These are phyloP conservation scores for Rhodomyrtus psidioides DNA, from an alignment of 441 rosid species.

Conservation along the genomic window DNA sequence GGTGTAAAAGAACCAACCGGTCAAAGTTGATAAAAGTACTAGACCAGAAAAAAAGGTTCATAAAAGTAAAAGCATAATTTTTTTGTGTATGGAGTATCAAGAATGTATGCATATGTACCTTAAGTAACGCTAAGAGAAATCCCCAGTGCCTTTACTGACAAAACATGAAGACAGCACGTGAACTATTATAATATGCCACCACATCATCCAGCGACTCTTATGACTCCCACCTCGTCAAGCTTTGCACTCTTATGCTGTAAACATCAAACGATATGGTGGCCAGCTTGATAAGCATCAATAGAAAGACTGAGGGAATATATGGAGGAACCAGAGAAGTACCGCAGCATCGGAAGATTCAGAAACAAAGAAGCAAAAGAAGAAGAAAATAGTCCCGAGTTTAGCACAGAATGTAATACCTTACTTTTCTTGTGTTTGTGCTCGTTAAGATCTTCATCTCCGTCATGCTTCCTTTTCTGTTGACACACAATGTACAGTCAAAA, in stretches of 20 bases:
- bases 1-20: neutral
- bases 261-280: neutral
- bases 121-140: neutral
- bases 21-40: neutral
- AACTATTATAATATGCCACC: neutral
- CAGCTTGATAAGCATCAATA: neutral
- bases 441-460: constrained; percentile 1
- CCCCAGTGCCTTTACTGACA: neutral
- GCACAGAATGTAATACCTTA: neutral
- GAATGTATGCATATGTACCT: neutral
- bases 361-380: neutral
- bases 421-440: constrained; percentile 3
- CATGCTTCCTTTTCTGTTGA: neutral
- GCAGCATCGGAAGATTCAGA: neutral
- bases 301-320: neutral
- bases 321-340: neutral
- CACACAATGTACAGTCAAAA: neutral
- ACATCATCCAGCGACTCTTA: neutral
- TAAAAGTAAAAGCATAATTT: neutral
- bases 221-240: neutral
- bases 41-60: neutral
- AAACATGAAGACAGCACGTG: neutral
- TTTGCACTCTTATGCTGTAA: neutral
- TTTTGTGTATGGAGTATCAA: neutral
- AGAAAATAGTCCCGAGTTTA: neutral